A percentile compares a stretch with the other conserved stretches of the same genome.
phyloP scores from a whole-genome alignment of 495 filamentous ascomycete species.

The Umbilicaria muhlenbergii region DNA sequence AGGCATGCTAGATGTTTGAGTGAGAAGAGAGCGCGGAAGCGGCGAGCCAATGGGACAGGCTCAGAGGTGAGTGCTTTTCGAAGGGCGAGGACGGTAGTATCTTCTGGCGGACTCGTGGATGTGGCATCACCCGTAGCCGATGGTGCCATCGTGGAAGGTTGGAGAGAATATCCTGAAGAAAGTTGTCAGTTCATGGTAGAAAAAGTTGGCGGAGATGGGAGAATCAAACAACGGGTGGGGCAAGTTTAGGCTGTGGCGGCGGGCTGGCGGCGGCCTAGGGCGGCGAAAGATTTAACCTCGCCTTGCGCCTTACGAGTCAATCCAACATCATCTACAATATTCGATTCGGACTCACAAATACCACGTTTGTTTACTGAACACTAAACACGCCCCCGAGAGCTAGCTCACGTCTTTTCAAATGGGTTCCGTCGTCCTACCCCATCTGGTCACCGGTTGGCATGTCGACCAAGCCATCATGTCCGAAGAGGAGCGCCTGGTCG shows the following conservation, averaged over 20 bases:
- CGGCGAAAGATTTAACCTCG: too few species aligned
- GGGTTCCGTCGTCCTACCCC: slow-evolving; percentile 88
- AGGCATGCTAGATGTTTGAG: slow-evolving; percentile 80
- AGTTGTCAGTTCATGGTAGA: too few species aligned
- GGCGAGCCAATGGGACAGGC: slow-evolving; percentile 62
- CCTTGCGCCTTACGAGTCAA: too few species aligned
- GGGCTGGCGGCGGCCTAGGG: too few species aligned
- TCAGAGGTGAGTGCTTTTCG: slow-evolving; percentile 68
- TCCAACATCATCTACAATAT: too few species aligned
- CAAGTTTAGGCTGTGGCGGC: too few species aligned
- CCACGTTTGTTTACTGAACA: too few species aligned
- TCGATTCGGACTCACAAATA: too few species aligned
- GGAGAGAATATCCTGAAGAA: too few species aligned
- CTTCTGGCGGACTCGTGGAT: background rate
- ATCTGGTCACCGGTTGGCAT: slow-evolving; percentile 87
- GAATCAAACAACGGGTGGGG: too few species aligned
- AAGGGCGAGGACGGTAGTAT: slow-evolving; percentile 37
- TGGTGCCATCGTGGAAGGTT: slow-evolving; percentile 12
- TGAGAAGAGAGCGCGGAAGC: slow-evolving; percentile 95
- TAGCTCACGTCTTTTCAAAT: slow-evolving; percentile 22
- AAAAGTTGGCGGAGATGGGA: too few species aligned
- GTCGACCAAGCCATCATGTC: slow-evolving; percentile 31
- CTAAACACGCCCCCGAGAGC: too few species aligned
- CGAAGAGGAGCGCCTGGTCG: slow-evolving; percentile 91
- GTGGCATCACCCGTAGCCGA: slow-evolving; percentile 5